Conservation (phyloP, 2,329 filamentous ascomycete genomes). For the Aspergillus pseudoviridinutans region DNA sequence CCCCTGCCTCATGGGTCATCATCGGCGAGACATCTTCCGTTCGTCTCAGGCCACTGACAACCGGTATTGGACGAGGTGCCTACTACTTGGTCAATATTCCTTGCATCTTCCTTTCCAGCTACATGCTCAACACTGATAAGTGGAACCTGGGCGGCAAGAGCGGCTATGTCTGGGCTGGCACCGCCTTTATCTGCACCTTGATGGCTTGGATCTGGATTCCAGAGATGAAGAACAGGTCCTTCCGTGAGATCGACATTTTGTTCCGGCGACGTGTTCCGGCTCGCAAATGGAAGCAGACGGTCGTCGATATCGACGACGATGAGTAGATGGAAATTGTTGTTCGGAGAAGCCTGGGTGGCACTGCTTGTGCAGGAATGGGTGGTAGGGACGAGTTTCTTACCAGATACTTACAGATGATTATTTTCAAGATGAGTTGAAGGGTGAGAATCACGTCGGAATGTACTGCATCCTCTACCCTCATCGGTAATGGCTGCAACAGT, state of each 20-base stretch:
- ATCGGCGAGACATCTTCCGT: conserved; percentile 65
- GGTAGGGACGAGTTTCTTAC: too few species aligned
- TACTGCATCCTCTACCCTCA: too few species aligned
- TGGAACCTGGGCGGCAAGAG: conserved; percentile 51
- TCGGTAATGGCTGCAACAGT: too few species aligned
- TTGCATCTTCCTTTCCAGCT: conserved; percentile 60
- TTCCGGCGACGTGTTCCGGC: conserved; percentile 53
- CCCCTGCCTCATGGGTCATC: conserved; percentile 63
- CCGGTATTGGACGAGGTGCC: conserved; percentile 58
- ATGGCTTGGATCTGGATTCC: too few species aligned
- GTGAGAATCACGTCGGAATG: too few species aligned
- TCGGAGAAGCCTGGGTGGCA: too few species aligned
- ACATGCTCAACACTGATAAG: conserved; percentile 55
- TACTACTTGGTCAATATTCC: conserved; percentile 65
- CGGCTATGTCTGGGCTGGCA: conserved; percentile 58
- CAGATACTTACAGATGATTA: too few species aligned
- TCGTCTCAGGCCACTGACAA: conserved; percentile 62
- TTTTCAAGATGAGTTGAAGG: too few species aligned
- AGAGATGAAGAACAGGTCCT: too few species aligned
- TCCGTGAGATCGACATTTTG: conserved; percentile 22
- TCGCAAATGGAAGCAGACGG: conserved; percentile 34
- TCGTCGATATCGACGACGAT: conserved; percentile 57
- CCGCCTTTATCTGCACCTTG: conserved; percentile 50
- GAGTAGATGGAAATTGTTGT: conserved; percentile 47
- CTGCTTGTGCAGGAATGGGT: too few species aligned